Evolutionary conservation across 1,139 yeast genomes (phyloP).

Genomic region (Saccharomycopsis hybrid): DNA sequence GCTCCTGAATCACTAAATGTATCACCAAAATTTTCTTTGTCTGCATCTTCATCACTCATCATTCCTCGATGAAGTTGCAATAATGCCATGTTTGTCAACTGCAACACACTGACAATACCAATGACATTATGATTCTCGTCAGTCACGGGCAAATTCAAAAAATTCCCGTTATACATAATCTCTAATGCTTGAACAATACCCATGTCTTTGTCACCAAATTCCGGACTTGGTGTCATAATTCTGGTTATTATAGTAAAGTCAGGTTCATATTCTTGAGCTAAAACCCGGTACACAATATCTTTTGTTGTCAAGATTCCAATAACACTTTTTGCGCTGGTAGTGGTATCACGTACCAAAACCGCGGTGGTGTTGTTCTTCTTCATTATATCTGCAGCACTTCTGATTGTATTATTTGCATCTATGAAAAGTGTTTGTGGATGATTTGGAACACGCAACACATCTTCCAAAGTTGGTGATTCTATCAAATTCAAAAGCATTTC

Average conservation of each 20-base stretch:
- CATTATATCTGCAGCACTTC: slow-evolving; percentile 32
- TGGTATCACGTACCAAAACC: slow-evolving; percentile 31
- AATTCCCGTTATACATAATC: slow-evolving; percentile 38
- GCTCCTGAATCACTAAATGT: slow-evolving; percentile 23
- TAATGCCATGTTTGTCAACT: slow-evolving; percentile 34
- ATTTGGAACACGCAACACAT: slow-evolving; percentile 26
- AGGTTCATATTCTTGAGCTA: slow-evolving; percentile 32
- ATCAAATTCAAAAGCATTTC: slow-evolving; percentile 30
- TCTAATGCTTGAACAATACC: slow-evolving; percentile 36
- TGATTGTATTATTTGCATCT: slow-evolving; percentile 31
- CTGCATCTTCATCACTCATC: slow-evolving; percentile 22
- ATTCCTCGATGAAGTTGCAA: slow-evolving; percentile 27
- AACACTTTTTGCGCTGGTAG: slow-evolving; percentile 27
- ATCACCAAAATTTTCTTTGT: slow-evolving; percentile 24
- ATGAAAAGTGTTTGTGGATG: slow-evolving; percentile 29
- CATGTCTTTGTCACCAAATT: slow-evolving; percentile 32
- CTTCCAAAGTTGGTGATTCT: slow-evolving; percentile 34
- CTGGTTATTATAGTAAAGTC: slow-evolving; percentile 32
- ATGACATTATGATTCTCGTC: slow-evolving; percentile 28
- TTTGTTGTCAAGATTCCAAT: slow-evolving; percentile 39
- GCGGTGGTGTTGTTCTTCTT: slow-evolving; percentile 32
- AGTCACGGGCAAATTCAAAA: slow-evolving; percentile 34
- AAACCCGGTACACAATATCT: slow-evolving; percentile 35
- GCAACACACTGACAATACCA: slow-evolving; percentile 36
- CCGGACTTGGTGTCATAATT: slow-evolving; percentile 37